Percentiles rank a stretch among this genome's conserved stretches.
These are phyloP conservation scores for Adansonia madagascariensis DNA, from an alignment of 441 rosid species.

Conservation along the genomic window DNA sequence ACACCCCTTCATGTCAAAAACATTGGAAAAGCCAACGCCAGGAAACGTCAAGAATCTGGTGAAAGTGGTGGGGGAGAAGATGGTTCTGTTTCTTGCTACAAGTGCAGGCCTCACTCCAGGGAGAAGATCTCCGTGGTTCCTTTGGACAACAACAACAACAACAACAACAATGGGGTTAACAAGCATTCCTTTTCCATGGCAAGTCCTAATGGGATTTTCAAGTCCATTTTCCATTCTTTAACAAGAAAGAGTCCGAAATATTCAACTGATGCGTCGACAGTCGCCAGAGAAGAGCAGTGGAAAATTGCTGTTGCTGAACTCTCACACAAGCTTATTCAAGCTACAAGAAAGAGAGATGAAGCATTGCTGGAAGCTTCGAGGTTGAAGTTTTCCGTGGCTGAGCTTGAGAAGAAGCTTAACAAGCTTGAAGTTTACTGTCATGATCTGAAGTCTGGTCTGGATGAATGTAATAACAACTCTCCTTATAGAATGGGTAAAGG, in stretches of 20 bases:
- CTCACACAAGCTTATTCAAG: slow-evolving; percentile 76
- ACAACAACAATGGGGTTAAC: slow-evolving; percentile 29
- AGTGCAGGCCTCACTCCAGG: slow-evolving; percentile 79
- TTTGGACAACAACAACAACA: slow-evolving; percentile 44
- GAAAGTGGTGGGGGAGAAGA: slow-evolving; percentile 29
- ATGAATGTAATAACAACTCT: slow-evolving; percentile 59
- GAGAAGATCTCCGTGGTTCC: slow-evolving; percentile 90
- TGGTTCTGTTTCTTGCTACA: slow-evolving; percentile 75
- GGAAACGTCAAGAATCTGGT: slow-evolving; percentile 45
- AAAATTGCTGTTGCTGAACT: slow-evolving; percentile 76
- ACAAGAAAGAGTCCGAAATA: slow-evolving; percentile 65
- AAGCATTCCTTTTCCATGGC: slow-evolving; percentile 55
- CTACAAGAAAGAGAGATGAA: slow-evolving; percentile 83
- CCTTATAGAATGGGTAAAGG: slow-evolving; percentile 38
- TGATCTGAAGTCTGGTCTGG: slow-evolving; percentile 75
- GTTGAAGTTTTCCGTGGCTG: slow-evolving; percentile 77
- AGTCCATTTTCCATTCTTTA: slow-evolving; percentile 67
- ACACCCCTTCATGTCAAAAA: slow-evolving; percentile 66
- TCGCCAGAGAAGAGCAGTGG: slow-evolving; percentile 74
- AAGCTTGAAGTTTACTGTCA: slow-evolving; percentile 87
- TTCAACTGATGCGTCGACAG: slow-evolving; percentile 33
- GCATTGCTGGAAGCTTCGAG: slow-evolving; percentile 80
- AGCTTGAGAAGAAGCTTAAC: slow-evolving; percentile 91
- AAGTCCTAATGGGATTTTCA: slow-evolving; percentile 80
- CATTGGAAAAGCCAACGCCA: slow-evolving; percentile 40